A percentile compares a stretch with the other conserved stretches of the same genome.
These are phyloP conservation scores for Aspergillus egyptiacus DNA, from an alignment of 495 filamentous ascomycete species.

Conservation along the genomic window DNA sequence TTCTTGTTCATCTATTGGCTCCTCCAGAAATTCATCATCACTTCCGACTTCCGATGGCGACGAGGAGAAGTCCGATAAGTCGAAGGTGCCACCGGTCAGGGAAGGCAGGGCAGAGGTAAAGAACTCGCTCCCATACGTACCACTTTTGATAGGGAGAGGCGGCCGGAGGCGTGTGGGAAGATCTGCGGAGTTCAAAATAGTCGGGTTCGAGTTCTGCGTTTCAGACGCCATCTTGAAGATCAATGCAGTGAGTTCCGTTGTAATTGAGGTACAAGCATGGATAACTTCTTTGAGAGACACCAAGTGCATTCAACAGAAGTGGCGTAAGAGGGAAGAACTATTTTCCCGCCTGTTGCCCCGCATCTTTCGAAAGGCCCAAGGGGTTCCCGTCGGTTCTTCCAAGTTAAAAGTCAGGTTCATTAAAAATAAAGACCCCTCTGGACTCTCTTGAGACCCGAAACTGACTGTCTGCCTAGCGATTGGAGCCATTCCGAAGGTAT, in stretches of 20 bases:
- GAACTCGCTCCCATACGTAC: constrained; percentile 31
- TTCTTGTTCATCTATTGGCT: constrained; percentile 93
- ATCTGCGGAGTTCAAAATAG: constrained; percentile 82
- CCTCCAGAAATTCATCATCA: constrained; percentile 58
- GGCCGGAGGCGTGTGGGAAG: constrained; percentile 72
- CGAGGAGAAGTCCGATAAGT: constrained; percentile 37
- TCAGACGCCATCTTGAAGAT: constrained; percentile 34
- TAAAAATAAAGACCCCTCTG: too few relatives aligned
- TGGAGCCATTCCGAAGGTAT: too few relatives aligned
- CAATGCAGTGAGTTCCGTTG: not conserved
- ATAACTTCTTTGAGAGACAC: too few relatives aligned
- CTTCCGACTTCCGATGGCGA: constrained; percentile 38
- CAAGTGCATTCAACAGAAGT: too few relatives aligned
- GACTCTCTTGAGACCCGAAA: too few relatives aligned
- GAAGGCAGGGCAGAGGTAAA: constrained; percentile 45
- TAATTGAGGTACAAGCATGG: not conserved
- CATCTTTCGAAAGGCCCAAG: not conserved
- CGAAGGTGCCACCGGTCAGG: constrained; percentile 43
- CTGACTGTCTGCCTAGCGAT: too few relatives aligned
- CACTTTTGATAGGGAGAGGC: constrained; percentile 37
- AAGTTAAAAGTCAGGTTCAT: too few relatives aligned
- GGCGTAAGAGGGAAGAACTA: not conserved
- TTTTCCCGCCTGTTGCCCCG: constrained; percentile 1
- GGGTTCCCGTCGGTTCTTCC: not conserved
- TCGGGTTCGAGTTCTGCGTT: constrained; percentile 89